Percentiles rank a stretch among this genome's conserved stretches.
phyloP scores from a whole-genome alignment of 805 yeast genomes.

The Naumovozyma baii region DNA sequence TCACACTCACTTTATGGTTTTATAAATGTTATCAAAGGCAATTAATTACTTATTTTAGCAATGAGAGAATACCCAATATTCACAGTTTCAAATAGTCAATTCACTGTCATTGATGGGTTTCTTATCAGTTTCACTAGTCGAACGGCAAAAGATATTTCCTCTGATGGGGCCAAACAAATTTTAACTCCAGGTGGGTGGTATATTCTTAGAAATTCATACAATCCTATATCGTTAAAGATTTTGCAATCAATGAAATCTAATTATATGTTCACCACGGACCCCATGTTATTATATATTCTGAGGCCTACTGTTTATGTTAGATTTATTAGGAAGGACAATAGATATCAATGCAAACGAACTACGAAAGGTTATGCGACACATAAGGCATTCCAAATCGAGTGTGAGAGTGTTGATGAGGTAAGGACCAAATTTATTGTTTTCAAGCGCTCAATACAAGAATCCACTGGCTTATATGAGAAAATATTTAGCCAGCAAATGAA shows the following conservation, averaged over 20 bases:
- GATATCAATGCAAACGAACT: neutral
- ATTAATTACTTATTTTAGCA: too few relatives aligned
- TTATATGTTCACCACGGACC: neutral
- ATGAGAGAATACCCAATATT: neutral
- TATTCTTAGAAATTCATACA: neutral
- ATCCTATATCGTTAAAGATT: neutral
- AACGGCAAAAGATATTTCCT: neutral
- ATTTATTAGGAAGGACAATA: neutral
- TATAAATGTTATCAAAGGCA: too few relatives aligned
- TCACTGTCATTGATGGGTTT: neutral
- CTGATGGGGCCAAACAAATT: neutral
- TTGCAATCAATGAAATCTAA: neutral
- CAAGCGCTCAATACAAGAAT: neutral
- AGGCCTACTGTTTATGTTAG: neutral
- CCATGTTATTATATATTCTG: neutral
- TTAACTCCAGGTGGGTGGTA: neutral
- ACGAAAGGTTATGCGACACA: neutral
- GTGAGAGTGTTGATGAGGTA: neutral
- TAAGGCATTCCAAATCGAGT: neutral
- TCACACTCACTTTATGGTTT: too few relatives aligned
- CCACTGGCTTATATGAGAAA: neutral
- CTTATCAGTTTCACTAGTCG: neutral
- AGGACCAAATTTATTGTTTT: neutral
- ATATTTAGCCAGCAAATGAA: neutral
- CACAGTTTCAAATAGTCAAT: neutral